phyloP scores from a whole-genome alignment of 306 rosid genomes.

The Gastrolobium villosum region DNA sequence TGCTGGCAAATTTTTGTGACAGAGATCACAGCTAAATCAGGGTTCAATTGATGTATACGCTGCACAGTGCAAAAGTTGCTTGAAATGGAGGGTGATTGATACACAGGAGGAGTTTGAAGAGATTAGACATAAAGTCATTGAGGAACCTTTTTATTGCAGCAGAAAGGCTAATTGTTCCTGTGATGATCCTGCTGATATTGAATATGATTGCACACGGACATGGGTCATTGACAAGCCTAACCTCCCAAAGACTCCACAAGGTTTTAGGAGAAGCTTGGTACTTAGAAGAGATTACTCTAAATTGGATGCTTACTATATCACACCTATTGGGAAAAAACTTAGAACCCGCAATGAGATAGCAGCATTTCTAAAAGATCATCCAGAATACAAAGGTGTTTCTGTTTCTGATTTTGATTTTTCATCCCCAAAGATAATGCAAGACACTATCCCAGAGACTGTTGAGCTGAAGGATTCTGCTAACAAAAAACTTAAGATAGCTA shows the following conservation, averaged over 20 bases:
- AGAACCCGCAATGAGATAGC: constrained; percentile 81
- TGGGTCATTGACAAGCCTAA: constrained; percentile 95
- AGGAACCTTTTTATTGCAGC: constrained; percentile 76
- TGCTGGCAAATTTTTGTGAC: constrained; percentile 52
- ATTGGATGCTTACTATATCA: constrained; percentile 75
- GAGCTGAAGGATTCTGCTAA: constrained; percentile 55
- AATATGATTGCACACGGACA: constrained; percentile 72
- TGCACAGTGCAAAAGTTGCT: constrained; percentile 76
- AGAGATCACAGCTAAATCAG: constrained; percentile 44
- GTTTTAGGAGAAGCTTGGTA: constrained; percentile 78
- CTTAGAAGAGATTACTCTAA: constrained; percentile 84
- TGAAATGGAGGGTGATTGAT: constrained; percentile 86
- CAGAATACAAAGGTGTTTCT: constrained; percentile 53
- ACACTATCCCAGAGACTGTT: constrained; percentile 68
- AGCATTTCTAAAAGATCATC: constrained; percentile 63
- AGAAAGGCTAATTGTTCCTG: constrained; percentile 64
- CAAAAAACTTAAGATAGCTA: constrained; percentile 54
- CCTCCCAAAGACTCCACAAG: constrained; percentile 78
- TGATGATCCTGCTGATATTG: constrained; percentile 77
- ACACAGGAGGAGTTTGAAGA: constrained; percentile 86
- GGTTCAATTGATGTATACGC: constrained; percentile 75
- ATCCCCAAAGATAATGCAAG: constrained; percentile 82
- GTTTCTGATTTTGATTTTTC: constrained; percentile 67
- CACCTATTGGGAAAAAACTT: constrained; percentile 75
- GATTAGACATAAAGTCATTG: constrained; percentile 59